Base-by-base conservation (phyloP, 2,329 filamentous ascomycete genomes). In the Trichophyton verrucosum region DNA sequence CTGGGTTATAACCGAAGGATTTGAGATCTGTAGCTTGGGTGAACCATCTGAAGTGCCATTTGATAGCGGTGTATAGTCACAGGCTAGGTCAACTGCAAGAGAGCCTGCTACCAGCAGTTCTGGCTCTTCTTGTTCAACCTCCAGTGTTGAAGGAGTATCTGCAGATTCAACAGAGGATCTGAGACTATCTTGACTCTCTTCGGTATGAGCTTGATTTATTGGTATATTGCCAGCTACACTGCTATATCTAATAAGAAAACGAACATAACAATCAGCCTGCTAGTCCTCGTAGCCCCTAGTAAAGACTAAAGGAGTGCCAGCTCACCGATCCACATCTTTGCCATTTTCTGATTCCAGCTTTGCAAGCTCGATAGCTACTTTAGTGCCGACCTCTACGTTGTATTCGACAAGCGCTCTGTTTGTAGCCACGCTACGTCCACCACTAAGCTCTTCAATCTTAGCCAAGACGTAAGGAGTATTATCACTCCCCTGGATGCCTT, bases 31-130 rank as follows among this genome's bases (percentile, higher is more conserved):
- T 42, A 86, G 77, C 59, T 70, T 66, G 63, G 71, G 77, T 62
- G 66, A 66, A 9, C 64, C 64, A 1, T 69, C 66, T 11, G 63
- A 63, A 1, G 69, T 63, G 38, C 75, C 71, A 27, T 71, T 70
- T 7, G 72, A 64, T 13, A 78, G 71, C 11, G 81, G 81, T 27
- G 76, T 69, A 69, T 86, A 94, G 71, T 96, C 88, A 77, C 92
- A 96, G 65, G 86, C 87, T 40, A 94, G 78, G 72, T 97, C 92
- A 64, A 96, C 80, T 15, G 92, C 92, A 33, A 97, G 82, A 11
- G 90, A 90, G n/a, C 91, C 92, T 58, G 91, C 89, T 49, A 96
- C 89, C 30, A 96, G 76, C n/a, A 96, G 81, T 65, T 91, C 85
- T 58, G 80, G 77, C 64, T 71, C 72, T 30, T 30, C 40, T 47